Conservation (phyloP, 2,329 filamentous ascomycete species). For the Fusarium sublunatum region DNA sequence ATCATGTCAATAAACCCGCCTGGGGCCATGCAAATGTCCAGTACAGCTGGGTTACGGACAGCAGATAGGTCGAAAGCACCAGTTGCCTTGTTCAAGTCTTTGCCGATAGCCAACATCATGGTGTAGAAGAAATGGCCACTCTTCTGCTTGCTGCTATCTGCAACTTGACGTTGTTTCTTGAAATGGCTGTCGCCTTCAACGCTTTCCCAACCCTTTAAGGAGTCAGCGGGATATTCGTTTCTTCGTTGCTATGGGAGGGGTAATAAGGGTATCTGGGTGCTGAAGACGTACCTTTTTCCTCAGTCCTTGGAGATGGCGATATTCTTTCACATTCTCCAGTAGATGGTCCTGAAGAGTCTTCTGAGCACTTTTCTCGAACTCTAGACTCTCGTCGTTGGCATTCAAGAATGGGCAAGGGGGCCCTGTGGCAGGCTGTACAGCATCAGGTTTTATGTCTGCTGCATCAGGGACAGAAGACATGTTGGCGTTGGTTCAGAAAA, state of each 20-base stretch:
- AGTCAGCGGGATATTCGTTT: not conserved
- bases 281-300: slow-evolving; percentile 14
- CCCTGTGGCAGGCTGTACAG: not conserved
- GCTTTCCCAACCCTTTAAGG: slow-evolving; percentile 58
- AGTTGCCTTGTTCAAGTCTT: slow-evolving; percentile 54
- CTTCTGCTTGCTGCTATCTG: slow-evolving; percentile 50
- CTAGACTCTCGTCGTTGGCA: not conserved
- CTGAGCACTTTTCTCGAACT: not conserved
- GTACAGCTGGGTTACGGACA: slow-evolving; percentile 46
- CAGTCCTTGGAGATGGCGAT: slow-evolving; percentile 11
- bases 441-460: not conserved
- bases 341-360: slow-evolving; percentile 11
- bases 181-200: slow-evolving; percentile 57
- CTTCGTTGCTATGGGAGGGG: no score
- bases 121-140: slow-evolving; percentile 50
- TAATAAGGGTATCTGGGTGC: rapidly evolving
- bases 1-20: slow-evolving; percentile 61
- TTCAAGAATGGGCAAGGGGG: rapidly evolving
- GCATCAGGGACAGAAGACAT: not conserved
- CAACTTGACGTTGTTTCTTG: slow-evolving; percentile 50
- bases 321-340: slow-evolving; percentile 6
- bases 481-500: not conserved
- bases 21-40: slow-evolving; percentile 68
- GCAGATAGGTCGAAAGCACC: slow-evolving; percentile 46
- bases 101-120: slow-evolving; percentile 58